A percentile compares a stretch with the other conserved stretches of the same genome.
Conservation (phyloP, 2,329 filamentous ascomycete genomes). For the Aspergillus brasiliensis region DNA sequence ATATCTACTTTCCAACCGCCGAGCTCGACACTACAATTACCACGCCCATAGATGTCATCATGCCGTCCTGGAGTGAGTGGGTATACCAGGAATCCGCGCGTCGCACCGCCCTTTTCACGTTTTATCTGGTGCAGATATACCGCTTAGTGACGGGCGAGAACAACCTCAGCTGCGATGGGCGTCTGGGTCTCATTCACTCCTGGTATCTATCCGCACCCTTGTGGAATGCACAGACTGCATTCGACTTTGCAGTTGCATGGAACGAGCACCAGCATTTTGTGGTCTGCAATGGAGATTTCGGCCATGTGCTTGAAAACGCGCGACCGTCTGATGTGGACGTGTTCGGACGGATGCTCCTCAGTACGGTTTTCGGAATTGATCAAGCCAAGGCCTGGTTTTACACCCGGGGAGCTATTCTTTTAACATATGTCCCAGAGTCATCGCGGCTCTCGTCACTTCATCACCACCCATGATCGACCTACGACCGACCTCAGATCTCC, state of each 20-base stretch:
- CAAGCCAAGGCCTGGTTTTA: conserved; percentile 29
- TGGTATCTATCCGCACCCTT: conserved; percentile 34
- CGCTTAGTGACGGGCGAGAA: conserved; percentile 24
- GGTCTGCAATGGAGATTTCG: conserved; percentile 29
- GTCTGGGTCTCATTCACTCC: conserved; percentile 28
- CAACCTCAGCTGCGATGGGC: conserved; percentile 26
- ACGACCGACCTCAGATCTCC: neutral
- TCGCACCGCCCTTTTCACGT: conserved; percentile 54
- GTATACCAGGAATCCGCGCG: conserved; percentile 57
- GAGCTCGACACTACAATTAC: conserved; percentile 14
- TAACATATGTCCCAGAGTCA: neutral
- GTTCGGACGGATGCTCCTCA: conserved; percentile 32
- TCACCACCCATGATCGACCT: too few species aligned
- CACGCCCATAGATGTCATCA: conserved; percentile 44
- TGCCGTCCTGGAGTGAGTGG: conserved; percentile 55
- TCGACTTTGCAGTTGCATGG: conserved; percentile 34
- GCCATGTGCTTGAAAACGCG: conserved; percentile 20
- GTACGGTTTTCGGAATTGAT: conserved; percentile 30
- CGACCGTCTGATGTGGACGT: conserved; percentile 30
- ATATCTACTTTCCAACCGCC: conserved; percentile 22
- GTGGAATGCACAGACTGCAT: conserved; percentile 29
- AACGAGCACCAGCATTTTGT: conserved; percentile 29
- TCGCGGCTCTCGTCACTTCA: too few species aligned
- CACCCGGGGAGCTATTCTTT: conserved; percentile 20
- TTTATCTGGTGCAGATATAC: conserved; percentile 45